Percentiles rank a stretch among this genome's conserved stretches.
Conservation (phyloP, 495 filamentous ascomycete genomes). For the Aeminium ludgeri region DNA sequence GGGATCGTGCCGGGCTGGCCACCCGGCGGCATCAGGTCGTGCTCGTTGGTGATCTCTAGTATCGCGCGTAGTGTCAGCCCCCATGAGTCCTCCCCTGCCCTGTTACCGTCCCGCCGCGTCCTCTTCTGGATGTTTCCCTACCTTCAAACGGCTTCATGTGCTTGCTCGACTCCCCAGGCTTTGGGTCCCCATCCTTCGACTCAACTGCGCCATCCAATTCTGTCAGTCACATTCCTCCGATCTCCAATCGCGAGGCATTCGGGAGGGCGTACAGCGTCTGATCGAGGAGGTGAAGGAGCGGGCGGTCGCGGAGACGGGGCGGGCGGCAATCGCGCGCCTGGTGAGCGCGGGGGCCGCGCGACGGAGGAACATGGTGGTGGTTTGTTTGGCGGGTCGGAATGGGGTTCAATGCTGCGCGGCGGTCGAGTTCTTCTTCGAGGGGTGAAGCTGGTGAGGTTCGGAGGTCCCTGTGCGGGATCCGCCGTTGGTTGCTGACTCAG, state of each 20-base stretch:
- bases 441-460: no score
- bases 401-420: not conserved
- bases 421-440: no score
- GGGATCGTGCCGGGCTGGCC: constrained; percentile 68
- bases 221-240: constrained; percentile 10
- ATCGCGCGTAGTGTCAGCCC: not conserved
- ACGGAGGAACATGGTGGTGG: constrained; percentile 57
- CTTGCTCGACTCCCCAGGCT: constrained; percentile 11
- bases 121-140: constrained; percentile 11
- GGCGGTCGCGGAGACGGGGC: constrained; percentile 34
- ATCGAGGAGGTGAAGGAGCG: constrained; percentile 42
- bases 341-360: constrained; percentile 58
- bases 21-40: constrained; percentile 73
- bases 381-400: not conserved
- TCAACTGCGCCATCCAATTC: constrained; percentile 16
- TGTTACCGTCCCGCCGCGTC: not conserved
- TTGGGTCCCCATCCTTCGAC: constrained; percentile 10
- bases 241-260: not conserved
- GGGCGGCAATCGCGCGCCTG: constrained; percentile 48
- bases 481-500: no score
- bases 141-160: constrained; percentile 23
- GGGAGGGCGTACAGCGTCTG: constrained; percentile 38
- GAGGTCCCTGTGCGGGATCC: no score
- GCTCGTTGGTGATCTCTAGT: constrained; percentile 61
- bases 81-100: not conserved